These are phyloP conservation scores for Apiospora kogelbergensis DNA, from an alignment of 2,329 filamentous ascomycete species.

Conservation along the genomic window DNA sequence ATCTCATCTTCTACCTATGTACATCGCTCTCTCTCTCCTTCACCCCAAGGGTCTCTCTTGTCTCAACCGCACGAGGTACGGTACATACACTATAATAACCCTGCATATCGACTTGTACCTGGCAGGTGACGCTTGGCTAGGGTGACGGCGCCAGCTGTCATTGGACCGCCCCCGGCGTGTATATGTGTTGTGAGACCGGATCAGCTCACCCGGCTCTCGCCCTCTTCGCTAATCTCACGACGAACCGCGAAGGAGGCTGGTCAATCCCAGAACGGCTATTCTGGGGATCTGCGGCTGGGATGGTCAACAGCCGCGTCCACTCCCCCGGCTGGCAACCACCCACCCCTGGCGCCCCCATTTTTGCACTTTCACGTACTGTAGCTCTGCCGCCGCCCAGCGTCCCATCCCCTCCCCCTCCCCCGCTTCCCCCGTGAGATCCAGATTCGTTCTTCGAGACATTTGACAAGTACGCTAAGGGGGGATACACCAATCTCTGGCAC, in stretches of 20 bases:
- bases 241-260: neutral
- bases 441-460: slow-evolving; percentile 1
- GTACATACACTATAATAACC: neutral
- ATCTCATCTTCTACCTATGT: neutral
- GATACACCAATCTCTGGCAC: neutral
- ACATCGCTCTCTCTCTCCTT: neutral
- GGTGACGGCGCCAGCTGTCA: neutral
- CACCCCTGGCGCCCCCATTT: neutral
- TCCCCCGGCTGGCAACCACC: too few species aligned
- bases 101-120: slow-evolving; percentile 3
- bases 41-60: neutral
- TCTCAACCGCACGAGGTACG: neutral
- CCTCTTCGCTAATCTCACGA: neutral
- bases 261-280: neutral
- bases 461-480: neutral
- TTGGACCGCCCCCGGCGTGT: neutral
- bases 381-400: neutral
- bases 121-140: neutral
- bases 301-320: neutral
- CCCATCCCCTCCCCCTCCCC: neutral
- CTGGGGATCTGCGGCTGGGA: neutral
- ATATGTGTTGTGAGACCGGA: slow-evolving; percentile 2
- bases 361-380: neutral
- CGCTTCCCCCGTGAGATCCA: neutral
- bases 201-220: neutral